Evolutionary conservation across 164 flowering plant species (phyloP).

Genomic region (Liquidambar formosana): DNA sequence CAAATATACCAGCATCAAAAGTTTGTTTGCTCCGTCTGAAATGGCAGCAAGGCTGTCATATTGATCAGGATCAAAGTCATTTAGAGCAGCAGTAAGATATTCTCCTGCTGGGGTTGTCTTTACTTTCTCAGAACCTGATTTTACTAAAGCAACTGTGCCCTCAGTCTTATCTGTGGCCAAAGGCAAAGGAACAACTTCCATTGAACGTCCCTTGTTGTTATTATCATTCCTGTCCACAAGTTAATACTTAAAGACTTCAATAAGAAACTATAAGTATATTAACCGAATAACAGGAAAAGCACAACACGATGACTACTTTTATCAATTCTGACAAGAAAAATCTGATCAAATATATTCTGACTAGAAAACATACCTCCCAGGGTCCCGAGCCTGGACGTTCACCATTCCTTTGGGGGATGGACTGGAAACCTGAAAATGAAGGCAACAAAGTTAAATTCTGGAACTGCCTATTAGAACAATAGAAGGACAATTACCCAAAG

Average conservation of each 20-base stretch:
- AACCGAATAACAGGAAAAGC: neutral
- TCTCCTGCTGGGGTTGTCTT: slow-evolving; percentile 98
- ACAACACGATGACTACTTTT: neutral
- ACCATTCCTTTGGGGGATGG: slow-evolving; percentile 44
- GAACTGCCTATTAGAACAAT: neutral
- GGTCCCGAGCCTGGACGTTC: slow-evolving; percentile 44
- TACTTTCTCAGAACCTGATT: slow-evolving; percentile 64
- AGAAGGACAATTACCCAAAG: neutral
- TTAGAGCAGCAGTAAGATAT: slow-evolving; percentile 88
- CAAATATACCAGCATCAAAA: slow-evolving; percentile 86
- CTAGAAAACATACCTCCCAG: slow-evolving; percentile 40
- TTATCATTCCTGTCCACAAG: slow-evolving; percentile 47
- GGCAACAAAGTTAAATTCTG: neutral
- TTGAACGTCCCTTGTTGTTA: slow-evolving; percentile 45
- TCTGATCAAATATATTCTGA: too few species aligned
- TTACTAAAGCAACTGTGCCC: slow-evolving; percentile 66
- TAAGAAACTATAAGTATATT: neutral
- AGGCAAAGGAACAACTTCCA: slow-evolving; percentile 51
- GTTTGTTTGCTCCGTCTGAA: slow-evolving; percentile 99
- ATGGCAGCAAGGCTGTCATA: slow-evolving; percentile 89
- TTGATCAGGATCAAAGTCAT: slow-evolving; percentile 95
- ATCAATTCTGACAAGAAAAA: neutral
- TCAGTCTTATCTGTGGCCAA: slow-evolving; percentile 49
- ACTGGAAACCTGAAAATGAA: slow-evolving; percentile 54
- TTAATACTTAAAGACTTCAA: neutral